Conservation (phyloP, 257 asterid species). For the Parsonsia alboflavescens region DNA sequence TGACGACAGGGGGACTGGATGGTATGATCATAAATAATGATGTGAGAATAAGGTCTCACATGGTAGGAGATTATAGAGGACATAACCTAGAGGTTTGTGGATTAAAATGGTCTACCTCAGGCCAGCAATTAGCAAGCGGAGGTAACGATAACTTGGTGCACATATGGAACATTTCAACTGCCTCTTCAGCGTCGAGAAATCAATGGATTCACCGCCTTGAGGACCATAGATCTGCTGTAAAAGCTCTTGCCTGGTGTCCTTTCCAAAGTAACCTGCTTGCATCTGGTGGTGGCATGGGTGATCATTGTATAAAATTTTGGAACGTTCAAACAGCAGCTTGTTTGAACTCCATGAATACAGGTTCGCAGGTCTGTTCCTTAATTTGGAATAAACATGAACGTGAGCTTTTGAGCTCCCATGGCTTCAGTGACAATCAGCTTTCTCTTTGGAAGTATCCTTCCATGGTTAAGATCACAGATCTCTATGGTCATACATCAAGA, state of each 20-base stretch:
- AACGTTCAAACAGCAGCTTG: slow-evolving; percentile 37
- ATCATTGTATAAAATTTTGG: slow-evolving; percentile 42
- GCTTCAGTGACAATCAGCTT: slow-evolving; percentile 36
- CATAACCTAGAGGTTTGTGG: slow-evolving; percentile 31
- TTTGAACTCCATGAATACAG: slow-evolving; percentile 35
- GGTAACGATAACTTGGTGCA: slow-evolving; percentile 35
- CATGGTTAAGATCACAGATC: slow-evolving; percentile 47
- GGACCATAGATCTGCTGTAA: slow-evolving; percentile 42
- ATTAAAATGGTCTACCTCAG: slow-evolving; percentile 33
- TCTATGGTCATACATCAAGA: slow-evolving; percentile 31
- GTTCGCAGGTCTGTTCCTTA: slow-evolving; percentile 46
- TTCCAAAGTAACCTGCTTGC: slow-evolving; percentile 49
- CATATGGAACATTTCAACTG: slow-evolving; percentile 28
- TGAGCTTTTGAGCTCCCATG: slow-evolving; percentile 44
- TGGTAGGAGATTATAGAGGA: slow-evolving; percentile 21
- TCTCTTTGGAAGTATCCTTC: slow-evolving; percentile 57
- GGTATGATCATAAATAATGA: slow-evolving; percentile 26
- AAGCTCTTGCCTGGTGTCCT: slow-evolving; percentile 53
- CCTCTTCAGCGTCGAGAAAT: slow-evolving; percentile 24
- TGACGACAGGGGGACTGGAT: slow-evolving; percentile 35
- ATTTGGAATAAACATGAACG: slow-evolving; percentile 43
- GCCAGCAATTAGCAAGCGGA: slow-evolving; percentile 38
- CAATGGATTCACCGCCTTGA: slow-evolving; percentile 36
- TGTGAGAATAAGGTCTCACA: slow-evolving; percentile 9
- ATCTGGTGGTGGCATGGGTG: slow-evolving; percentile 44